Evolutionary conservation across 2,329 filamentous ascomycete genomes (phyloP), one percentile per base, ranked within the genome.

Genomic region (Phialemonium atrogriseum): DNA sequence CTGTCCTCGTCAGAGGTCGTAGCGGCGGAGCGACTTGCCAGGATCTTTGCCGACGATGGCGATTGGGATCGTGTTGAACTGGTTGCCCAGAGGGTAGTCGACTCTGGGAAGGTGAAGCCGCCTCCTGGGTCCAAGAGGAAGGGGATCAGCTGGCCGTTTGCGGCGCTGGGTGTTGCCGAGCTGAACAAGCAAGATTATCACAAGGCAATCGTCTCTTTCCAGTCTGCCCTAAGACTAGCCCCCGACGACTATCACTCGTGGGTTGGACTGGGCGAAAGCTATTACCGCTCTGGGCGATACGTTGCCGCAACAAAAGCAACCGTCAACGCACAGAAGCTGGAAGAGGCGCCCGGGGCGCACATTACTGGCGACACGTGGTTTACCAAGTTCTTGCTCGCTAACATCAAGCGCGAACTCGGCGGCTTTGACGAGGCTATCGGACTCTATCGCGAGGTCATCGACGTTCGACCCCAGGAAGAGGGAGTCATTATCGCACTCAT

Each of bases 11-110:
- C 84, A 0, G 91, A 98, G 51, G 74, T 94, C 1, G 69, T 81
- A 44, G 86, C 91, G 21, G 91, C 91, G 0, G 85, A 96, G 55
- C 75, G 86, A 17, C 70, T 98, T 11, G 88, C 91, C 2, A 74
- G 75, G 37, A 79, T 78, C 0, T 98, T 95, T 54, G 89, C 93
- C 0, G 79, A 94, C 33, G 80, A 87, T 43, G 78, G 84, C 22
- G 91, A 98, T 48, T 98, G 91, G 91, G 91, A 96, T 43, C 77
- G 93, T 30, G 93, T 98, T 7, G 91, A 96, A 59, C 75, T 93
- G 13, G 80, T 98, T 19, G 83, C 91, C 2, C 84, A 88, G 52
- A 77, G 93, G 30, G 84, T 95, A 1, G 80, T 96, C 3, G 85
- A 95, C 40, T 95, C 89, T n/a, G 91, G 91, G 33, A 91, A 87